Conservation (phyloP, 768 basidiomycete species). For the Termitomyces sp. region DNA sequence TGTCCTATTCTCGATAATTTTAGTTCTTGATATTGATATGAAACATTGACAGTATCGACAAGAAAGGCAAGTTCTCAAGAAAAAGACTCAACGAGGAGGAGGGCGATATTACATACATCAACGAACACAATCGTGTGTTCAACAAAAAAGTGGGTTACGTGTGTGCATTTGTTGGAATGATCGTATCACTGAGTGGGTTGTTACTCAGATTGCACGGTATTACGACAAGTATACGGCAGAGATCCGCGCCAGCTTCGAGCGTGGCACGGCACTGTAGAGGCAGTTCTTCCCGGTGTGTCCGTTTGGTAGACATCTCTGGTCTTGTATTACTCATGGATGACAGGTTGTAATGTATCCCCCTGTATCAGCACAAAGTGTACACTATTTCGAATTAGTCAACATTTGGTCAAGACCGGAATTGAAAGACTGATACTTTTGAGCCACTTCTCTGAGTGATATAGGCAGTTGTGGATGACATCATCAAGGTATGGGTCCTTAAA, state of each 20-base stretch:
- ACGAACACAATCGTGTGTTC: conserved; percentile 96
- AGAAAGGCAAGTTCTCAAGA: conserved; percentile 85
- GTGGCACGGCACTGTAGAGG: conserved; percentile 86
- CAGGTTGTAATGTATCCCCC: background rate
- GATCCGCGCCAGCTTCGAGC: conserved; percentile 96
- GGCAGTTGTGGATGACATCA: background rate
- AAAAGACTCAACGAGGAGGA: conserved; percentile 89
- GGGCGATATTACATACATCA: conserved; percentile 98
- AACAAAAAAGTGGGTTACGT: conserved; percentile 78
- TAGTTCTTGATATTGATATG: conserved; percentile 1
- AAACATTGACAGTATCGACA: conserved; percentile 62
- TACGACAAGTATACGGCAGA: conserved; percentile 97
- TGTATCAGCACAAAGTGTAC: background rate
- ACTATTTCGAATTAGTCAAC: background rate
- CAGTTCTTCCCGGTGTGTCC: background rate
- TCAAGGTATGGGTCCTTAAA: no score
- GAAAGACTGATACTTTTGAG: background rate
- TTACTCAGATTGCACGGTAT: conserved; percentile 78
- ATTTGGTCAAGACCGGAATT: background rate
- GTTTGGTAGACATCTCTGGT: background rate
- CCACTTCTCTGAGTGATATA: background rate
- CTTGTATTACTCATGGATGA: background rate
- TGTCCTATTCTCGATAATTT: conserved; percentile 27
- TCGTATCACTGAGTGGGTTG: background rate
- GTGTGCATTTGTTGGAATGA: background rate